A percentile compares a stretch with the other conserved stretches of the same genome.
Conservation (phyloP, 1,139 yeast genomes). For the Lodderomyces elongisporus region DNA sequence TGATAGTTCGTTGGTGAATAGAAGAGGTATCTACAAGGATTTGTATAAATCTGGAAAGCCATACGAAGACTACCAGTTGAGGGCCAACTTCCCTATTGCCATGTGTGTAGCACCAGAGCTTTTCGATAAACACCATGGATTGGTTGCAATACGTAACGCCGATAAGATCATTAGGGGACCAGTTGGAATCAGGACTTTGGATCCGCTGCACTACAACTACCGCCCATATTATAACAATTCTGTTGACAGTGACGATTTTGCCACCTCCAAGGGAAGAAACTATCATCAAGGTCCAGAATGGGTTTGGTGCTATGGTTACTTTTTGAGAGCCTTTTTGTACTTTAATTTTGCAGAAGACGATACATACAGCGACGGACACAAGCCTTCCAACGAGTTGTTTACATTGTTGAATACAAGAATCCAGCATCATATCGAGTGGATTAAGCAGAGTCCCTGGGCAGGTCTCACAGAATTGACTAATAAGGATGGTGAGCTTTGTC, state of each 20-base stretch:
- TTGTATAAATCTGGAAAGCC: conserved; percentile 75
- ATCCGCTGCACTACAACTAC: conserved; percentile 88
- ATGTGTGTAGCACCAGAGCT: conserved; percentile 92
- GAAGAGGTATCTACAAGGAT: conserved; percentile 94
- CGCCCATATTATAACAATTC: conserved; percentile 83
- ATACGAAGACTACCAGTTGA: conserved; percentile 87
- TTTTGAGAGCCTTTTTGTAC: conserved; percentile 65
- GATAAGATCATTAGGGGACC: conserved; percentile 80
- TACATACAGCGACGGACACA: conserved; percentile 4
- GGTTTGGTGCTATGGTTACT: conserved; percentile 91
- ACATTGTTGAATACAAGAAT: conserved; percentile 46
- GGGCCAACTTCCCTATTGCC: conserved; percentile 91
- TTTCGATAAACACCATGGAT: conserved; percentile 59
- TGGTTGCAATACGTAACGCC: conserved; percentile 61
- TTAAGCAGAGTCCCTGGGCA: conserved; percentile 77
- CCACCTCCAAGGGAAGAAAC: conserved; percentile 91
- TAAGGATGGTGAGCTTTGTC: conserved; percentile 74
- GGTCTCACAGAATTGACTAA: conserved; percentile 92
- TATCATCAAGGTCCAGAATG: conserved; percentile 99
- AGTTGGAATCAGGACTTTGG: conserved; percentile 85
- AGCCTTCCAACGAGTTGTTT: conserved; percentile 4
- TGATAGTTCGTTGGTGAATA: conserved; percentile 62
- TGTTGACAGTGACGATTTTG: conserved; percentile 78
- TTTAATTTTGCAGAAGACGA: conserved; percentile 40
- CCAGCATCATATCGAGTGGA: conserved; percentile 63